A percentile compares a stretch with the other conserved stretches of the same genome.
phyloP scores from a whole-genome alignment of 1,139 yeast genomes.

The Pichiaceae sp. region DNA sequence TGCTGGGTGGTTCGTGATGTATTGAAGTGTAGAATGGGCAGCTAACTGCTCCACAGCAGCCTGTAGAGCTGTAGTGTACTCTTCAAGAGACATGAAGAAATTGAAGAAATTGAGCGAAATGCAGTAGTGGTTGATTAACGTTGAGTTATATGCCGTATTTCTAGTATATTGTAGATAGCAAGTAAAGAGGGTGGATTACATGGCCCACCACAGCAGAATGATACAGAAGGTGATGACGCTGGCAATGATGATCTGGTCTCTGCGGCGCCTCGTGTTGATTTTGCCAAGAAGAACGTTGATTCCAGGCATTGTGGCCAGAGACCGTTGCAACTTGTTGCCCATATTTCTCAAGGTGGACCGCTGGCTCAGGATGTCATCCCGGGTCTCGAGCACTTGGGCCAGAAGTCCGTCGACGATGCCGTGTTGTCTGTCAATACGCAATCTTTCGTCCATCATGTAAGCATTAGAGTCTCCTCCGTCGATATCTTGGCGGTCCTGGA shows the following conservation, averaged over 20 bases:
- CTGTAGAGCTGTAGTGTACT: background rate
- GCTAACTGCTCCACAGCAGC: background rate
- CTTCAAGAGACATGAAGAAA: background rate
- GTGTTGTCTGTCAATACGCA: slow-evolving; percentile 67
- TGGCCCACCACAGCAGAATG: slow-evolving; percentile 39
- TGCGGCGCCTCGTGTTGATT: slow-evolving; percentile 80
- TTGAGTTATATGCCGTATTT: too few relatives aligned
- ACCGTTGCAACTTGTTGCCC: slow-evolving; percentile 51
- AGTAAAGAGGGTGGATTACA: too few relatives aligned
- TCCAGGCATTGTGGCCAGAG: slow-evolving; percentile 73
- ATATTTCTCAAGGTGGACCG: slow-evolving; percentile 56
- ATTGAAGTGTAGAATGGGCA: background rate
- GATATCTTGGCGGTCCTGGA: slow-evolving; percentile 42
- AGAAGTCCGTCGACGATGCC: slow-evolving; percentile 71
- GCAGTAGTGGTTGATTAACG: too few relatives aligned
- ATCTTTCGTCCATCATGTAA: slow-evolving; percentile 71
- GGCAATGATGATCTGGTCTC: slow-evolving; percentile 84
- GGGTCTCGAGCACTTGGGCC: slow-evolving; percentile 77
- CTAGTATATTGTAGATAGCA: too few relatives aligned
- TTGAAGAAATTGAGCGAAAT: too few relatives aligned
- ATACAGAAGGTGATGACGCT: slow-evolving; percentile 66
- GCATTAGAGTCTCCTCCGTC: slow-evolving; percentile 21
- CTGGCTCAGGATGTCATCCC: slow-evolving; percentile 77
- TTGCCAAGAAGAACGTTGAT: slow-evolving; percentile 65
- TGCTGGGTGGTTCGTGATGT: background rate